These are phyloP conservation scores for Malus hybrid DNA, from an alignment of 331 rosid species.

Conservation along the genomic window DNA sequence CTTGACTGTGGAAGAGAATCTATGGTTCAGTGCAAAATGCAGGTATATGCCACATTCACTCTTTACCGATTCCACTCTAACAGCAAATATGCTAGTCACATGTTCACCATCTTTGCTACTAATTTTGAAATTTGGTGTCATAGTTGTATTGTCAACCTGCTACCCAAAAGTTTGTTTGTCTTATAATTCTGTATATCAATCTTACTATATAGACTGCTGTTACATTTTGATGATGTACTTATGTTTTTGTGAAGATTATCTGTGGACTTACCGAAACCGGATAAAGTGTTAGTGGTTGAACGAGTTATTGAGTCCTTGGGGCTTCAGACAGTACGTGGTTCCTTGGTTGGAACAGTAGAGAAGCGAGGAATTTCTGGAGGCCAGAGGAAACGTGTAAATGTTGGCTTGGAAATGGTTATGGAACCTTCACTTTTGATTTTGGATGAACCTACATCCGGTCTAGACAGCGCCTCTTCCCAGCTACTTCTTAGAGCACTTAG, in stretches of 20 bases:
- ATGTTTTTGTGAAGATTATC: constrained; percentile 47
- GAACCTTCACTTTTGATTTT: constrained; percentile 93
- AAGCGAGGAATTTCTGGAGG: constrained; percentile 97
- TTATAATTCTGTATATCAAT: constrained; percentile 1
- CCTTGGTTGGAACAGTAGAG: constrained; percentile 88
- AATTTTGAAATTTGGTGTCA: not conserved
- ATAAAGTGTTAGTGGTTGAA: constrained; percentile 81
- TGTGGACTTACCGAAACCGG: constrained; percentile 59
- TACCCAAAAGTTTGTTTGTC: not conserved
- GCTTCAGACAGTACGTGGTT: constrained; percentile 79
- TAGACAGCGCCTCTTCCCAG: constrained; percentile 97
- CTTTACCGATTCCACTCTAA: constrained; percentile 10
- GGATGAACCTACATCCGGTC: constrained; percentile 97
- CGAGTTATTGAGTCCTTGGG: constrained; percentile 89
- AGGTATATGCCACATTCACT: constrained; percentile 43
- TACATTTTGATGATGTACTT: constrained; percentile 12
- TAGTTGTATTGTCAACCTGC: not conserved
- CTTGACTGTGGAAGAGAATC: constrained; percentile 95
- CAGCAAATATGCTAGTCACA: not conserved
- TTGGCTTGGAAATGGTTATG: constrained; percentile 97
- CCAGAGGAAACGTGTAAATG: constrained; percentile 95
- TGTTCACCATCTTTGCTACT: not conserved
- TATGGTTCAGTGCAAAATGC: constrained; percentile 97
- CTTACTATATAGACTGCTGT: constrained; percentile 9
- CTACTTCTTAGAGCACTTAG: constrained; percentile 85